A percentile compares a stretch with the other conserved stretches of the same genome.
Conservation (phyloP, 2,329 filamentous ascomycete genomes). For the Whalleya microplaca region DNA sequence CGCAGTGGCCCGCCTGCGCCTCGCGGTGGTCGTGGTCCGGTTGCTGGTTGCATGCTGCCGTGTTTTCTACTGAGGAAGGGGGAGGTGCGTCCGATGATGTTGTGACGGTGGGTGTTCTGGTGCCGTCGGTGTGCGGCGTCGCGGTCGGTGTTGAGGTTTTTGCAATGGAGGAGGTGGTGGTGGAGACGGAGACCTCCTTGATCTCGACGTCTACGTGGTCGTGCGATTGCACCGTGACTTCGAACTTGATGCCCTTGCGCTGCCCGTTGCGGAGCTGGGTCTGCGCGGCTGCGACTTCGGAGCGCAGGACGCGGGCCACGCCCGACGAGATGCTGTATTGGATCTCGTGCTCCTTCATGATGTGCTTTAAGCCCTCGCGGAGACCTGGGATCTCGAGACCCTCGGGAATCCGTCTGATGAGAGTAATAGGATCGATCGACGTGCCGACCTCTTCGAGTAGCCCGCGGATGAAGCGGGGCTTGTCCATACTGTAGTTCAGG, state of each 20-base stretch:
- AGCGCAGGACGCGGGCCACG: slow-evolving; percentile 81
- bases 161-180: slow-evolving; percentile 31
- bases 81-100: slow-evolving; percentile 15
- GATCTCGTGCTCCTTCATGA: slow-evolving; percentile 95
- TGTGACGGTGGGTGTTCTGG: slow-evolving; percentile 27
- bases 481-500: slow-evolving; percentile 95
- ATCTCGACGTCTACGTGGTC: slow-evolving; percentile 49
- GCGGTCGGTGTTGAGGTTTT: slow-evolving; percentile 22
- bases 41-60: slow-evolving; percentile 31
- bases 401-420: slow-evolving; percentile 89
- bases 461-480: slow-evolving; percentile 90
- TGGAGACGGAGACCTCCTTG: no score
- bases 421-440: slow-evolving; percentile 86
- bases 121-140: slow-evolving; percentile 28
- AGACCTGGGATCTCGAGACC: slow-evolving; percentile 91
- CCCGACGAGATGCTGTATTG: slow-evolving; percentile 91
- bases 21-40: slow-evolving; percentile 36
- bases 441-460: slow-evolving; percentile 93
- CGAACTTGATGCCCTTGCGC: slow-evolving; percentile 85
- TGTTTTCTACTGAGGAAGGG: slow-evolving; percentile 22
- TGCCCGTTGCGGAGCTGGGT: slow-evolving; percentile 78
- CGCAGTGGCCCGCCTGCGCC: slow-evolving; percentile 60
- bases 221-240: slow-evolving; percentile 59
- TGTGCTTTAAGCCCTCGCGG: slow-evolving; percentile 82
- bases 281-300: slow-evolving; percentile 87